Base-by-base conservation (phyloP, 805 yeast genomes). In the Candida ovalis region DNA sequence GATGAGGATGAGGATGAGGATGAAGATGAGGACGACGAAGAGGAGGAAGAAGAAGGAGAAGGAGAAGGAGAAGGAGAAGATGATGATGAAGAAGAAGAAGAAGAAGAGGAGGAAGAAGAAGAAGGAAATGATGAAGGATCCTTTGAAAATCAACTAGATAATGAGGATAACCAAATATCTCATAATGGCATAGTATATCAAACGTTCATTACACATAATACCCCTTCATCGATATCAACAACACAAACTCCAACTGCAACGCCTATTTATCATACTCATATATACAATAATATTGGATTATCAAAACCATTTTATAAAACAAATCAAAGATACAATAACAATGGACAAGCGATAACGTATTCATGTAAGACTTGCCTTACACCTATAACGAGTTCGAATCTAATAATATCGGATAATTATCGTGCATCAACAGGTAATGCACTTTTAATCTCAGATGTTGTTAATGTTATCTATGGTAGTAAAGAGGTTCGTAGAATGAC, bases 361-460 rank as follows among this genome's bases (percentile, higher is more conserved):
- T 62, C 59, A 2, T 66, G 70, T 37, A 48, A 51, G 15, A 50
- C 54, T 32, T 66, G 70, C 48, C 56, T 58, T 17, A 64, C 67
- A 1, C 69, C 63, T 42, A 48, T 66, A 25, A 57, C 68, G 6
- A 49, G 59, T 7, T 59, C 67, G 15, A 57, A 56, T 40, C 45
- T 62, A 43, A 57, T 66, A n/a, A 58, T 64, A 19, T 56, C 62
- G 24, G 64, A 59, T 45, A 63, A 74, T 43, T 83, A 82, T 57
- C 65, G 69, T 21, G 88, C 88, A 1, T 68, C 69, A 39, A 69
- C 77, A 1, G 88, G 89, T 0, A 73, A 73, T 45, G 88, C 86
- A 1, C 74, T 70, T 52, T 63, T 83, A 38, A 78, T 83, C 52
- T 66, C 71, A 40, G 66, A 67, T 33, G 80, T 79, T 7, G 64